These are phyloP conservation scores for Fusarium cyanostomum DNA, from an alignment of 2,329 filamentous ascomycete genomes.

Conservation along the genomic window DNA sequence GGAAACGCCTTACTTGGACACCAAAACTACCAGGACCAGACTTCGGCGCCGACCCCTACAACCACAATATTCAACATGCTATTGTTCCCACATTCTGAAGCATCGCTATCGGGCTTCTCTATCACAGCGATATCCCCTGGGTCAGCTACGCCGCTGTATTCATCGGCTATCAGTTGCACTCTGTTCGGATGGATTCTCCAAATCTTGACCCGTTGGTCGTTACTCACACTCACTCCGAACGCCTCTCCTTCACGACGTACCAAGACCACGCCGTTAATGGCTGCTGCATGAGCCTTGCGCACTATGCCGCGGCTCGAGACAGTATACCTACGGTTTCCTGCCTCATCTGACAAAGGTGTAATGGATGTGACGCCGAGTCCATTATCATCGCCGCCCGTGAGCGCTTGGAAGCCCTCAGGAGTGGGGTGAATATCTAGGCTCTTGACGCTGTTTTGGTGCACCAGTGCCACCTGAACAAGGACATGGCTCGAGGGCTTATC, in stretches of 20 bases:
- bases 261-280: slow-evolving; percentile 68
- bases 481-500: slow-evolving; percentile 30
- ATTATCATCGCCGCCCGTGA: slow-evolving; percentile 91
- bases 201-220: slow-evolving; percentile 68
- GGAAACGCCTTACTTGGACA: slow-evolving; percentile 2
- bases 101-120: neutral
- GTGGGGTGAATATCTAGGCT: slow-evolving; percentile 57
- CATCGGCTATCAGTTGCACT: slow-evolving; percentile 57
- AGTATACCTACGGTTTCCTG: slow-evolving; percentile 33
- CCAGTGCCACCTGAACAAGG: slow-evolving; percentile 49
- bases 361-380: slow-evolving; percentile 68
- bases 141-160: slow-evolving; percentile 69
- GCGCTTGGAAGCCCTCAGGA: slow-evolving; percentile 58
- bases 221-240: slow-evolving; percentile 61
- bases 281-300: slow-evolving; percentile 73
- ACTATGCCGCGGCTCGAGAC: slow-evolving; percentile 42
- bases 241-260: slow-evolving; percentile 37
- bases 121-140: slow-evolving; percentile 54
- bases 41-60: slow-evolving; percentile 38
- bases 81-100: neutral
- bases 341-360: slow-evolving; percentile 22
- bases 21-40: slow-evolving; percentile 34
- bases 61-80: slow-evolving; percentile 29
- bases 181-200: slow-evolving; percentile 54
- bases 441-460: slow-evolving; percentile 89